Conservation (phyloP, 495 filamentous ascomycete genomes). For the Patellaria atrata region DNA sequence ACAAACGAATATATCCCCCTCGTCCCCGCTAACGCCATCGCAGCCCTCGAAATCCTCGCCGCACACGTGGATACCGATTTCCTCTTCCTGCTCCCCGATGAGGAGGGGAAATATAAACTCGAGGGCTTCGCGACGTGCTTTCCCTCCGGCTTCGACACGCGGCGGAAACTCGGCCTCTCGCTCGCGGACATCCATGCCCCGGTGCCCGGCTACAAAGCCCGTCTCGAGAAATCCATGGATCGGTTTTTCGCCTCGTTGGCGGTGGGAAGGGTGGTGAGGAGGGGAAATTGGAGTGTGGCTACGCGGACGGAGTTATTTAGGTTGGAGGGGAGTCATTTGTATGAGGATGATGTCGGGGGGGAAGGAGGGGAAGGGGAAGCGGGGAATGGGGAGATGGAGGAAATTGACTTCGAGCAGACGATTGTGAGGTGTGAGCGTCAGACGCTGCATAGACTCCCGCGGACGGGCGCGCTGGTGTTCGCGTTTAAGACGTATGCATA, state of each 20-base stretch:
- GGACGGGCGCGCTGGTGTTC: slow-evolving; percentile 54
- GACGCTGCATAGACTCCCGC: slow-evolving; percentile 57
- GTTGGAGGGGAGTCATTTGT: slow-evolving; percentile 35
- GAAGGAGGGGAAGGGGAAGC: slow-evolving; percentile 24
- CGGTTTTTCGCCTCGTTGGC: slow-evolving; percentile 49
- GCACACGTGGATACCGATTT: slow-evolving; percentile 61
- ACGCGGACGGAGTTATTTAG: slow-evolving; percentile 42
- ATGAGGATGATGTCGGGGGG: slow-evolving; percentile 24
- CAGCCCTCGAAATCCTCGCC: slow-evolving; percentile 37
- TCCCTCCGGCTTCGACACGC: slow-evolving; percentile 55
- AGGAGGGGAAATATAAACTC: slow-evolving; percentile 42
- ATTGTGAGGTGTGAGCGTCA: slow-evolving; percentile 60
- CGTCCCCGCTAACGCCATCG: slow-evolving; percentile 15
- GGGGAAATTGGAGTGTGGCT: slow-evolving; percentile 54
- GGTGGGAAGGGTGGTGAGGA: slow-evolving; percentile 38
- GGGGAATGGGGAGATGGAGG: slow-evolving; percentile 30
- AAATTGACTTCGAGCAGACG: slow-evolving; percentile 41
- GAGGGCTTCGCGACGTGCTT: slow-evolving; percentile 58
- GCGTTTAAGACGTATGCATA: slow-evolving; percentile 72
- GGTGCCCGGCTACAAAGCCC: slow-evolving; percentile 43
- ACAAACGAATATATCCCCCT: slow-evolving; percentile 34
- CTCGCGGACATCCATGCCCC: slow-evolving; percentile 51
- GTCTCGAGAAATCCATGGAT: slow-evolving; percentile 64
- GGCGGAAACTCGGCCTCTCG: slow-evolving; percentile 44
- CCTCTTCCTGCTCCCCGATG: slow-evolving; percentile 51